Evolutionary conservation across 176 grass and related monocot species (phyloP), one percentile per base, ranked within the genome.

Genomic region (Thalia dealbata): DNA sequence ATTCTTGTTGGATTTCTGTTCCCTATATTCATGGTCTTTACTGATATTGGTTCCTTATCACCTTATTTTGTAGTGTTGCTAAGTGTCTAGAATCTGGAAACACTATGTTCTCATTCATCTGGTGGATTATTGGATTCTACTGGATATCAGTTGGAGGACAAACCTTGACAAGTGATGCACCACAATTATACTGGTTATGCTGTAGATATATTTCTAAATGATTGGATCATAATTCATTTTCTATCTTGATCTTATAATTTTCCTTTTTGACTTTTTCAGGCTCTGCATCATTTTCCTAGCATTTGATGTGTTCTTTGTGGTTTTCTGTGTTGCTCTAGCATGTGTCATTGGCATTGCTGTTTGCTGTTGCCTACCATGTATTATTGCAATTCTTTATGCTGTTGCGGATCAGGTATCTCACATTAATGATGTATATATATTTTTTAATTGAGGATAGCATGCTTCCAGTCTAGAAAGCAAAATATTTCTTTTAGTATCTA

Each of bases 41-140:
- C 28, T 64, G 14, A 30, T 64, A 14, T 64, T 64, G 62, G 14
- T 64, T 26, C 16, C 16, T 30, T 6, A 14, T 64, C 6, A 1
- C 25, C 28, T 30, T 30, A 63, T 73, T 73, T 56, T 26, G 71
- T 25, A 58, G 71, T 38, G 15, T 54, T 21, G 28, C 28, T 11
- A 73, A 73, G 30, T 16, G 56, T 73, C 45, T 73, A 50, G 71
- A 73, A 50, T 58, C 28, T 56, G 71, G 50, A 73, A 73, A 56
- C 51, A 73, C 48, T 22, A 73, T 73, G 25, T 73, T 73, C 52
- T 73, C 71, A 58, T 73, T 55, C 51, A 55, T 73, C 32, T 73
- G 71, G 71, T 73, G 71, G 71, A 73, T 73, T 13, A 35, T 73
- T 56, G 71, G 51, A 38, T 73, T 73, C n/a, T 73, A 73, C 15